Evolutionary conservation across 495 filamentous ascomycete genomes (phyloP).

Genomic region (Hyphodiscus hymeniophilus): DNA sequence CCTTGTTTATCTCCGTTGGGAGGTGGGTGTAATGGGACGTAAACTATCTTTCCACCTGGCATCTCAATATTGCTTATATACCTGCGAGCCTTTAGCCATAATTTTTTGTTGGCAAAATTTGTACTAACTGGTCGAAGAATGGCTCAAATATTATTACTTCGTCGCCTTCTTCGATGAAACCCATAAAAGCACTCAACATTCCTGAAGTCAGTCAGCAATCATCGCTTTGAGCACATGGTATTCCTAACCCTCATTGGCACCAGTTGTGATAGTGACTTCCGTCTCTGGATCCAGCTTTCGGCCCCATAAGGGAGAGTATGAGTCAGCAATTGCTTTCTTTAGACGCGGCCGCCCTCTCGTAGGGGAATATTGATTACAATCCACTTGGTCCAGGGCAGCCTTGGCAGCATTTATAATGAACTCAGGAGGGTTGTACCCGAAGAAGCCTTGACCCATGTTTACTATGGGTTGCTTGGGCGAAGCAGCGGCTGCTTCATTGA

Average conservation of each 20-base stretch:
- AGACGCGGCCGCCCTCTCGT: constrained; percentile 87
- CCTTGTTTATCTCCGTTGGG: constrained; percentile 70
- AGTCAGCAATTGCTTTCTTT: constrained; percentile 82
- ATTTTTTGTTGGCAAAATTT: background rate
- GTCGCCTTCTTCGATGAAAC: constrained; percentile 85
- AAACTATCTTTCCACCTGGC: constrained; percentile 89
- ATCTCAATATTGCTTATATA: constrained; percentile 98
- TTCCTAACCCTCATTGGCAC: constrained; percentile 77
- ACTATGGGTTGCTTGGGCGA: constrained; percentile 87
- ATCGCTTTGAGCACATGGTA: background rate
- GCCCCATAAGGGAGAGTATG: constrained; percentile 82
- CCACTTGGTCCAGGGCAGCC: constrained; percentile 78
- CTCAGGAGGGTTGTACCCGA: constrained; percentile 90
- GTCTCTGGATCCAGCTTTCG: constrained; percentile 74
- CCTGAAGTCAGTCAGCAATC: constrained; percentile 14
- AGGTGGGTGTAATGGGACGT: constrained; percentile 90
- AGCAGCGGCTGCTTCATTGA: constrained; percentile 81
- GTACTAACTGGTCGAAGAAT: constrained; percentile 90
- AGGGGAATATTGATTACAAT: constrained; percentile 97
- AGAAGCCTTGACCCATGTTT: constrained; percentile 97
- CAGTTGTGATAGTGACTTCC: constrained; percentile 91
- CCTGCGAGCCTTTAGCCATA: constrained; percentile 28
- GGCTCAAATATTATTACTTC: constrained; percentile 98
- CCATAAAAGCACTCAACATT: constrained; percentile 97
- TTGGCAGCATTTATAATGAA: constrained; percentile 92